A percentile compares a stretch with the other conserved stretches of the same genome.
phyloP scores from a whole-genome alignment of 2,329 filamentous ascomycete genomes.

The Colletotrichum camelliae region DNA sequence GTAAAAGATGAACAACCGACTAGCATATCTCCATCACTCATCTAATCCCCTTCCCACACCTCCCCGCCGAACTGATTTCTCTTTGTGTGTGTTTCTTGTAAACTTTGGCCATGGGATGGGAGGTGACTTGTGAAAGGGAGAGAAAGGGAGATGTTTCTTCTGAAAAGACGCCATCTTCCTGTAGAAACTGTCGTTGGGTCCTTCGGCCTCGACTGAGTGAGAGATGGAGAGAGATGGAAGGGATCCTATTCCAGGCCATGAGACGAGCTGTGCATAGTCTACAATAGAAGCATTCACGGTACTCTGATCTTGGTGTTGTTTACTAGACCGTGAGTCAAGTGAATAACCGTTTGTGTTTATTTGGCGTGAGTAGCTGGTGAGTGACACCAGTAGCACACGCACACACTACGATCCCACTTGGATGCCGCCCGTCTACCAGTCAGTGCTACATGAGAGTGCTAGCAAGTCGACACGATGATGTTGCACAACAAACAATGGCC shows the following conservation, averaged over 20 bases:
- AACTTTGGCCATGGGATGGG: slow-evolving; percentile 1
- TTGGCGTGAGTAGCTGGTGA: neutral
- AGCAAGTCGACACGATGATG: neutral
- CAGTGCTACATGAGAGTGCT: neutral
- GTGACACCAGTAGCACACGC: neutral
- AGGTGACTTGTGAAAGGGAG: neutral
- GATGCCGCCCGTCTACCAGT: neutral
- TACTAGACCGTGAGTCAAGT: neutral
- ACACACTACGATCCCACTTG: neutral
- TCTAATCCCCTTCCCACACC: slow-evolving; percentile 4
- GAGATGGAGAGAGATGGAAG: neutral
- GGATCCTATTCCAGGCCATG: neutral
- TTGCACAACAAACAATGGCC: neutral
- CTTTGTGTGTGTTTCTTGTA: slow-evolving; percentile 17
- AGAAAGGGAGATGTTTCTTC: neutral
- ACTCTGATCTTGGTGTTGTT: neutral
- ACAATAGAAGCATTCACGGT: slow-evolving; percentile 21
- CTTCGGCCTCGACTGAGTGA: neutral
- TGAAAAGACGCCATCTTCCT: neutral
- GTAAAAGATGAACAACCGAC: slow-evolving; percentile 4
- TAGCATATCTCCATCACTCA: neutral
- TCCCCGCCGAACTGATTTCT: neutral
- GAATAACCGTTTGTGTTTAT: neutral
- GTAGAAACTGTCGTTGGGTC: neutral
- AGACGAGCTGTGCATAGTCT: slow-evolving; percentile 13